Evolutionary conservation across 2,329 filamentous ascomycete genomes (phyloP).

Genomic region (Trichoderma brevicompactum): DNA sequence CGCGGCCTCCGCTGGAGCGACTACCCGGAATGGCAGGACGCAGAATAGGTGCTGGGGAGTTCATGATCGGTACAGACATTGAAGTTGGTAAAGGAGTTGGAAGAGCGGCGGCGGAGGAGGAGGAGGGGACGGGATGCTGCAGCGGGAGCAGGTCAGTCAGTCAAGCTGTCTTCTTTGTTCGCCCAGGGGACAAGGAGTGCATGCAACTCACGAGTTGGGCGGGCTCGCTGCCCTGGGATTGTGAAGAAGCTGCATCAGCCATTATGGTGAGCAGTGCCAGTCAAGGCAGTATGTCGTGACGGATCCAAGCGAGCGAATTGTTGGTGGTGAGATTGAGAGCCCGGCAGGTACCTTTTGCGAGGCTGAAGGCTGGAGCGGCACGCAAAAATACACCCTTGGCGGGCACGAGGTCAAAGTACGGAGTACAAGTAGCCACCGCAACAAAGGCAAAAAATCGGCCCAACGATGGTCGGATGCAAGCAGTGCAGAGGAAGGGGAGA

Average conservation of each 20-base stretch:
- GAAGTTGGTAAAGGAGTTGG: constrained; percentile 41
- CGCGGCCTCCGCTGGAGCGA: constrained; percentile 54
- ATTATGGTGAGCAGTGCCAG: constrained; percentile 33
- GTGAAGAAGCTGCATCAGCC: constrained; percentile 35
- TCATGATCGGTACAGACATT: constrained; percentile 62
- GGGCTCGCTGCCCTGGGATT: constrained; percentile 32
- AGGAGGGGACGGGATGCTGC: constrained; percentile 21
- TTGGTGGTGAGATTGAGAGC: constrained; percentile 9
- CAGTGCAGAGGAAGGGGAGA: not conserved
- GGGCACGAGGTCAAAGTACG: not conserved
- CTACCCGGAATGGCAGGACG: constrained; percentile 79
- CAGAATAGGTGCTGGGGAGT: constrained; percentile 77
- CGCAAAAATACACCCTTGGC: not conserved
- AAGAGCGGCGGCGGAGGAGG: constrained; percentile 30
- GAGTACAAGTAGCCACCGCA: not conserved
- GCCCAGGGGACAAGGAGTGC: not conserved
- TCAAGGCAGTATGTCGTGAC: constrained; percentile 28
- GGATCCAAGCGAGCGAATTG: constrained; percentile 25
- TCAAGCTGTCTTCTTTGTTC: constrained; percentile 11
- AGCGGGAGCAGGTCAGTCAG: constrained; percentile 16
- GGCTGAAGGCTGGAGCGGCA: constrained; percentile 16
- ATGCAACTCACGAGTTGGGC: constrained; percentile 33
- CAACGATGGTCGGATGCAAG: not conserved
- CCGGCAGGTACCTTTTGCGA: not conserved
- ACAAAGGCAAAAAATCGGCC: constrained; percentile 1